phyloP scores from a whole-genome alignment of 192 early-diverging fungal genomes.

The Coemansia sp. region DNA sequence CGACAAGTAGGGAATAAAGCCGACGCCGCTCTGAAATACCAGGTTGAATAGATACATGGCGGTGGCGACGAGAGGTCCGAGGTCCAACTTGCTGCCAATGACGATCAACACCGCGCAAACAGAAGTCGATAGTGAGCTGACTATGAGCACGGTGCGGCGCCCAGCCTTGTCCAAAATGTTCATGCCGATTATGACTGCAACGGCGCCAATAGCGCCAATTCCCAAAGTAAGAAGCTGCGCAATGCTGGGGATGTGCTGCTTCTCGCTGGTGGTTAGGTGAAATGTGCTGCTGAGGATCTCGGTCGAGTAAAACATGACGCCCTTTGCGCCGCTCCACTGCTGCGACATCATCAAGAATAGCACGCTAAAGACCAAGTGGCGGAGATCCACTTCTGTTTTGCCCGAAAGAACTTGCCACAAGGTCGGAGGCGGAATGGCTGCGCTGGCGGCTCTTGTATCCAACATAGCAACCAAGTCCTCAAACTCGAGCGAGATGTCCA shows the following conservation, averaged over 20 bases:
- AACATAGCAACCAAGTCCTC: conserved; percentile 59
- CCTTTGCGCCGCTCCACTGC: conserved; percentile 92
- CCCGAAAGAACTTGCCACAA: conserved; percentile 51
- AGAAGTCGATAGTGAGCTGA: conserved; percentile 62
- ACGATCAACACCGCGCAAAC: conserved; percentile 66
- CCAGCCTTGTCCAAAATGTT: conserved; percentile 76
- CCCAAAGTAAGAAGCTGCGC: conserved; percentile 76
- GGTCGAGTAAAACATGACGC: conserved; percentile 86
- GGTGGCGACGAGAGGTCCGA: conserved; percentile 60
- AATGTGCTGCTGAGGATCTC: conserved; percentile 68
- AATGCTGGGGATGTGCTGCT: conserved; percentile 59
- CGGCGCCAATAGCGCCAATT: conserved; percentile 73
- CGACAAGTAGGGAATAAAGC: conserved; percentile 85
- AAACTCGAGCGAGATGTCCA: conserved; percentile 62
- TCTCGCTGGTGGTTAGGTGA: conserved; percentile 33
- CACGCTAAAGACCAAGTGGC: conserved; percentile 65
- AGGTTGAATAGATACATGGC: conserved; percentile 71
- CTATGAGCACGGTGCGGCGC: conserved; percentile 64
- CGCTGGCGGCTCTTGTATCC: conserved; percentile 7
- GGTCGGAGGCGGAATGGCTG: conserved; percentile 33
- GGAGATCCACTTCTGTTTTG: conserved; percentile 56
- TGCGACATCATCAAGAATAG: conserved; percentile 77
- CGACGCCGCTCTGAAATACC: conserved; percentile 84
- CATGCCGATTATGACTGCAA: conserved; percentile 76
- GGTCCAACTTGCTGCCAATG: conserved; percentile 63